Evolutionary conservation across 768 basidiomycete genomes (phyloP).

Genomic region (Kwoniella heveanensis): DNA sequence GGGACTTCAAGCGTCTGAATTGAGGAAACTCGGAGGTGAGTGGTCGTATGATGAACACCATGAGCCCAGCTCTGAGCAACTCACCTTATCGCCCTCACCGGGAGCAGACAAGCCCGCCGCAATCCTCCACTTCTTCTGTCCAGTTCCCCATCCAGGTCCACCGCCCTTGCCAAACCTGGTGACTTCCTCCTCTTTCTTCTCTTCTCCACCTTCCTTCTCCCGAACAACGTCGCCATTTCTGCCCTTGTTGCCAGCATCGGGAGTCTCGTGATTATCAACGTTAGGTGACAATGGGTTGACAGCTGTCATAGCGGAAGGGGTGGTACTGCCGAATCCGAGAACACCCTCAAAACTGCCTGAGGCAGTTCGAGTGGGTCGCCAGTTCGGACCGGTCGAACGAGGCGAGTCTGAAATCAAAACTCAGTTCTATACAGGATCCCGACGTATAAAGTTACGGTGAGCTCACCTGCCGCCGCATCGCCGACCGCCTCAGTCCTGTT

Average conservation of each 20-base stretch:
- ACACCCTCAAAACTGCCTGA: slow-evolving; percentile 55
- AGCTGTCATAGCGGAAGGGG: slow-evolving; percentile 16
- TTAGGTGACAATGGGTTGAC: slow-evolving; percentile 6
- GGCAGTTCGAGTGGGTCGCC: slow-evolving; percentile 43
- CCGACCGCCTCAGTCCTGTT: slow-evolving; percentile 32
- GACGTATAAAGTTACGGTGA: neutral
- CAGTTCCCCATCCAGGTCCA: slow-evolving; percentile 53
- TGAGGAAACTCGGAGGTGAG: neutral
- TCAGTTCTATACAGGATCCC: too few relatives aligned
- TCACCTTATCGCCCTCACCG: slow-evolving; percentile 38
- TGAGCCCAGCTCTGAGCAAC: slow-evolving; percentile 1
- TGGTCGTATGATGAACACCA: neutral
- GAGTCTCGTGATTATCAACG: slow-evolving; percentile 6
- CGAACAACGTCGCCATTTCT: slow-evolving; percentile 10
- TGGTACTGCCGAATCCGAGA: slow-evolving; percentile 47
- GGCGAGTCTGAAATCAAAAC: slow-evolving; percentile 8
- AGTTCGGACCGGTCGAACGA: slow-evolving; percentile 24
- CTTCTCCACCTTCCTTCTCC: slow-evolving; percentile 9
- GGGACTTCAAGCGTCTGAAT: slow-evolving; percentile 32
- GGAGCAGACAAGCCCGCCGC: slow-evolving; percentile 33
- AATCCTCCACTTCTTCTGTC: slow-evolving; percentile 50
- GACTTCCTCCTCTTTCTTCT: slow-evolving; percentile 25
- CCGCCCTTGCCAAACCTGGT: slow-evolving; percentile 45
- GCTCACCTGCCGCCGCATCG: slow-evolving; percentile 33
- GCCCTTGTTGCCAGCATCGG: neutral